phyloP scores from a whole-genome alignment of 257 asterid species.

The Thymus mandschuricus region DNA sequence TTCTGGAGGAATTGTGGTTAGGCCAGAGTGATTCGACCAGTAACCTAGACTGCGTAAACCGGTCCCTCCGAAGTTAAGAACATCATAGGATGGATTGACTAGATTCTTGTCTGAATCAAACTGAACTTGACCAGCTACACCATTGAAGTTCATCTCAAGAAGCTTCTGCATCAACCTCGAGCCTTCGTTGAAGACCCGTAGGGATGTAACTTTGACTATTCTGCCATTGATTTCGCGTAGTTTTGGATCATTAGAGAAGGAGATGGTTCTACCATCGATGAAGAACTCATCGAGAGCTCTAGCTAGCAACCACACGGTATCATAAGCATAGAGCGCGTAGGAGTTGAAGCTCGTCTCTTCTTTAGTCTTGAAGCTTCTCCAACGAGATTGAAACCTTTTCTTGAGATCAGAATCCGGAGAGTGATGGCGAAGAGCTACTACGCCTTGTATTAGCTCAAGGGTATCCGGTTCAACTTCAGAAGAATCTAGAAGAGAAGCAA shows the following conservation, averaged over 20 bases:
- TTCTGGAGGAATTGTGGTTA: slow-evolving; percentile 58
- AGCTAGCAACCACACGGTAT: slow-evolving; percentile 73
- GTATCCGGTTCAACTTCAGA: slow-evolving; percentile 38
- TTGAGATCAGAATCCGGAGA: slow-evolving; percentile 59
- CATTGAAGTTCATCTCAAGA: slow-evolving; percentile 47
- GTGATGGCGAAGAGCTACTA: slow-evolving; percentile 64
- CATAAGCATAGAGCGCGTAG: slow-evolving; percentile 76
- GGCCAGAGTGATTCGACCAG: slow-evolving; percentile 73
- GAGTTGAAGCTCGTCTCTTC: slow-evolving; percentile 48
- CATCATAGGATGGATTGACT: slow-evolving; percentile 61
- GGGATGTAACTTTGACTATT: slow-evolving; percentile 43
- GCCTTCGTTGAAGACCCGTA: slow-evolving; percentile 64
- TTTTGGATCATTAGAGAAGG: slow-evolving; percentile 57
- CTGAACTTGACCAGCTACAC: slow-evolving; percentile 58
- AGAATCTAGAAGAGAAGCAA: slow-evolving; percentile 59
- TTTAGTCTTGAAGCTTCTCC: slow-evolving; percentile 44
- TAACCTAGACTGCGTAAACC: slow-evolving; percentile 60
- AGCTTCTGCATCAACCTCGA: slow-evolving; percentile 53
- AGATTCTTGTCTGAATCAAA: slow-evolving; percentile 60
- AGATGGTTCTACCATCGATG: slow-evolving; percentile 45
- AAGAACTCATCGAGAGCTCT: slow-evolving; percentile 63
- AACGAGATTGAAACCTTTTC: slow-evolving; percentile 42
- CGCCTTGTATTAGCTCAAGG: slow-evolving; percentile 59
- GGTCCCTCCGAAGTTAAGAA: slow-evolving; percentile 58
- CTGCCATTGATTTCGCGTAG: slow-evolving; percentile 33